phyloP scores from a whole-genome alignment of 306 rosid genomes.

The Arachis hypogaea region DNA sequence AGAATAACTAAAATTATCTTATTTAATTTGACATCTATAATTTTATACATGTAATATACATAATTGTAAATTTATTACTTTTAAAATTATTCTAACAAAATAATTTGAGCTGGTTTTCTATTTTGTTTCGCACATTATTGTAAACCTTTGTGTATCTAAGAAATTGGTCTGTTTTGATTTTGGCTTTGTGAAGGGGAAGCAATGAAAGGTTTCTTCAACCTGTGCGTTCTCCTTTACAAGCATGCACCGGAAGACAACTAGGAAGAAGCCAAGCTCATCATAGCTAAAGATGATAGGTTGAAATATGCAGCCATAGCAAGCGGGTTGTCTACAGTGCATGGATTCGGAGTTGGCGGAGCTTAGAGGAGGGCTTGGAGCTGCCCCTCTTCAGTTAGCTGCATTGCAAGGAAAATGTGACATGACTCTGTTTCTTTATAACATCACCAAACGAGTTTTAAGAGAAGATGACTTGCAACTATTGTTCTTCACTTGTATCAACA shows the following conservation, averaged over 20 bases:
- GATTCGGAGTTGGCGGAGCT: background rate
- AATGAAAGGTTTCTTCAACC: background rate
- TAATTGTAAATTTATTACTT: too few species aligned
- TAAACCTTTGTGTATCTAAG: too few species aligned
- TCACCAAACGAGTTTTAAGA: background rate
- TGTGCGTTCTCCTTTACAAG: constrained; percentile 49
- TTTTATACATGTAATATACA: too few species aligned
- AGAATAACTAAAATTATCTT: too few species aligned
- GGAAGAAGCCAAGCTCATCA: constrained; percentile 9
- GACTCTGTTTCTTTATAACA: background rate
- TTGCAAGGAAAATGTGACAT: constrained; percentile 41
- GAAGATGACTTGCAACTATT: background rate
- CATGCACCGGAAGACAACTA: constrained; percentile 36
- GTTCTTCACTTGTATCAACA: constrained; percentile 43
- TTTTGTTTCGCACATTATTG: too few species aligned
- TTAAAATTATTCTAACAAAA: too few species aligned
- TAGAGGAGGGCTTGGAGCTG: constrained; percentile 23
- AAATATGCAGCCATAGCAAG: constrained; percentile 29
- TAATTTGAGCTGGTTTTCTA: too few species aligned
- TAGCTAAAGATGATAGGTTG: background rate
- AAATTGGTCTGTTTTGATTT: too few species aligned
- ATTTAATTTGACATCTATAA: too few species aligned
- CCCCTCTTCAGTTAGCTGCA: constrained; percentile 42
- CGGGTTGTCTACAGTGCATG: constrained; percentile 2
- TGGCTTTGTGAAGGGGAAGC: constrained; percentile 28